These are phyloP conservation scores for Nigrospora oryzae DNA, from an alignment of 2,329 filamentous ascomycete species.

Conservation along the genomic window DNA sequence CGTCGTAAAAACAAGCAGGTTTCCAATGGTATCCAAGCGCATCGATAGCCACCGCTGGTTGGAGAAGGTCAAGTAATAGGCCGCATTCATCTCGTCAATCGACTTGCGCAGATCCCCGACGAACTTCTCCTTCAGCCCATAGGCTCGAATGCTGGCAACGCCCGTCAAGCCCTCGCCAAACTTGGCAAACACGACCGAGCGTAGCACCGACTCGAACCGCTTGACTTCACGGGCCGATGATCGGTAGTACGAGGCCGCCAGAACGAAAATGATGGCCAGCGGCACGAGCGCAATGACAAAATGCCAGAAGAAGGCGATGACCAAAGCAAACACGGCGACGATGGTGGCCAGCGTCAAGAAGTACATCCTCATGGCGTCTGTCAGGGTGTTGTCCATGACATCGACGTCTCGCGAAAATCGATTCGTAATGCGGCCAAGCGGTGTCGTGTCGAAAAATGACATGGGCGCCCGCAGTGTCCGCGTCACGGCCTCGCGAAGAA, in stretches of 20 bases:
- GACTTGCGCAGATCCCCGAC: constrained; percentile 57
- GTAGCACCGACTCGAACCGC: constrained; percentile 81
- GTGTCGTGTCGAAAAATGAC: constrained; percentile 97
- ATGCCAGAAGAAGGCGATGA: constrained; percentile 93
- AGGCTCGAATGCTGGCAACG: constrained; percentile 79
- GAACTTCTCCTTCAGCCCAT: constrained; percentile 74
- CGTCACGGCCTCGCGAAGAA: constrained; percentile 73
- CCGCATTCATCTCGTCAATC: constrained; percentile 87
- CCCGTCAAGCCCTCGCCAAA: constrained; percentile 85
- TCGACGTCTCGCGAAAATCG: constrained; percentile 94
- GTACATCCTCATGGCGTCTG: constrained; percentile 88
- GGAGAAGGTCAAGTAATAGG: constrained; percentile 90
- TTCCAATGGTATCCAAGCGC: constrained; percentile 77
- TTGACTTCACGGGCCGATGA: constrained; percentile 90
- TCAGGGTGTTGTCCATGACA: constrained; percentile 89
- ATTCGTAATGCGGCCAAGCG: constrained; percentile 89
- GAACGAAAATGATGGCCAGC: constrained; percentile 68
- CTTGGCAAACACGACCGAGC: constrained; percentile 81
- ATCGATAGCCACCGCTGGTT: constrained; percentile 92
- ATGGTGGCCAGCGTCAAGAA: constrained; percentile 79
- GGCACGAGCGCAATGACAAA: constrained; percentile 58
- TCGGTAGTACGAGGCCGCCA: constrained; percentile 81
- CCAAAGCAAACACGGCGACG: constrained; percentile 73
- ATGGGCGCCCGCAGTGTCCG: constrained; percentile 66
- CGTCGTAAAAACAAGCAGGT: constrained; percentile 75